Evolutionary conservation across 306 rosid species (phyloP), one percentile per base, ranked within the genome.

Genomic region (Castanospermum australe): DNA sequence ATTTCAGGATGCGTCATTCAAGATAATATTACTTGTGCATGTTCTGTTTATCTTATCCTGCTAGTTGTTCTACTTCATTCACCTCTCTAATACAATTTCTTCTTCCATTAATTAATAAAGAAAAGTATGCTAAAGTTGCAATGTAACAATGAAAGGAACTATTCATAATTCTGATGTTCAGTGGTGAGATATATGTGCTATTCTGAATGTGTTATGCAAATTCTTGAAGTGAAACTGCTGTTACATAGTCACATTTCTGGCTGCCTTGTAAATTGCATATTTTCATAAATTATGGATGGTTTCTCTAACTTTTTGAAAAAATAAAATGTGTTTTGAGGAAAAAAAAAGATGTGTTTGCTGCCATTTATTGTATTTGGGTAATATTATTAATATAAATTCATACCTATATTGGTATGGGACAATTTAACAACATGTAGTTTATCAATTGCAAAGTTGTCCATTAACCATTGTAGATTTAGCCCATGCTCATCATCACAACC

Each of bases 171-270:
- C 21, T 67, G 24, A 30, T 48, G n/a, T 48, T 71, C 28, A 48
- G 59, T 56, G 18, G 20, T 67, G 21, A 25, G 48, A 41, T 52
- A 25, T 10, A 41, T 21, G 30, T 36, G 10, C 15, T 59, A 39
- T 54, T 54, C 18, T 62, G 47, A 62, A 35, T 33, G 25, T 33
- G 38, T 33, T 33, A n/a, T 17, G 67, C 44, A 15, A 63, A 70
- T 60, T 62, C 48, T 50, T 70, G 65, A 77, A n/a, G 35, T 60
- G 83, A 47, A 59, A 48, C 45, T 64, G 59, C 18, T 41, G 11
- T 42, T 25, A 41, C 51, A 51, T 20, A 8, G 63, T 15, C 77
- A 35, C 36, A 14, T 56, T 55, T 51, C n/a, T 41, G 35, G 30
- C 42, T 18, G 13, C 61, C n/a, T 13, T 67, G 8, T 59, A 12